Percentiles rank a stretch among this genome's conserved stretches.
Conservation (phyloP, 257 asterid species). For the Penstemon barbatus region DNA sequence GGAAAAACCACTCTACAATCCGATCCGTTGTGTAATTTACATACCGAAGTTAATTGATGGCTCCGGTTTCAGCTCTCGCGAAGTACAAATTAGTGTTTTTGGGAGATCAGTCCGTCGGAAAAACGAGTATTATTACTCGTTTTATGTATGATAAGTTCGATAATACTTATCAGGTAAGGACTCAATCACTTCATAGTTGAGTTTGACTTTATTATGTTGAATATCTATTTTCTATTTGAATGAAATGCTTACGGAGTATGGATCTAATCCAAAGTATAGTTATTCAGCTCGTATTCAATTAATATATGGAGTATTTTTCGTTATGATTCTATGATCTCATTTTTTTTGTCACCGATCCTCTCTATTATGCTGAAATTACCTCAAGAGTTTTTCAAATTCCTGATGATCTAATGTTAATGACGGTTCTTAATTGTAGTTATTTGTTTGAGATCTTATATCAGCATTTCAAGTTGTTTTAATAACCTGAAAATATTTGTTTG, state of each 20-base stretch:
- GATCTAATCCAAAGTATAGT: constrained; percentile 36
- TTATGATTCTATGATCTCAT: constrained; percentile 6
- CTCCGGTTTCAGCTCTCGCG: constrained; percentile 93
- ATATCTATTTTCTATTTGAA: constrained; percentile 9
- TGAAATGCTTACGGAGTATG: constrained; percentile 17
- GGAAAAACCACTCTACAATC: constrained; percentile 30
- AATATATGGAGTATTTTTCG: neutral
- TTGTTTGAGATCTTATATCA: neutral
- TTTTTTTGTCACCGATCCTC: constrained; percentile 16
- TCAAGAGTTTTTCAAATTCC: constrained; percentile 7
- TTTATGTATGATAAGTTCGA: constrained; percentile 95
- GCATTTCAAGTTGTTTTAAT: neutral
- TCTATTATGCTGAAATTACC: neutral
- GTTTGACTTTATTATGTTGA: constrained; percentile 19
- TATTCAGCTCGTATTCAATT: constrained; percentile 1
- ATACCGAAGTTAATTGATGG: constrained; percentile 52
- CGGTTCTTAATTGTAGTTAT: neutral
- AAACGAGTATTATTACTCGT: constrained; percentile 93
- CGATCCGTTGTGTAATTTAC: constrained; percentile 30
- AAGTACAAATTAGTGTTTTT: constrained; percentile 87
- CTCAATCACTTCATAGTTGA: constrained; percentile 1
- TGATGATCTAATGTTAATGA: constrained; percentile 15
- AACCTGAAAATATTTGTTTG: neutral
- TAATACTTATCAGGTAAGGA: constrained; percentile 74
- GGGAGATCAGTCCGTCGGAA: constrained; percentile 96